Conservation (phyloP, 1,284 basidiomycete species). For the Neonothopanus nambi region DNA sequence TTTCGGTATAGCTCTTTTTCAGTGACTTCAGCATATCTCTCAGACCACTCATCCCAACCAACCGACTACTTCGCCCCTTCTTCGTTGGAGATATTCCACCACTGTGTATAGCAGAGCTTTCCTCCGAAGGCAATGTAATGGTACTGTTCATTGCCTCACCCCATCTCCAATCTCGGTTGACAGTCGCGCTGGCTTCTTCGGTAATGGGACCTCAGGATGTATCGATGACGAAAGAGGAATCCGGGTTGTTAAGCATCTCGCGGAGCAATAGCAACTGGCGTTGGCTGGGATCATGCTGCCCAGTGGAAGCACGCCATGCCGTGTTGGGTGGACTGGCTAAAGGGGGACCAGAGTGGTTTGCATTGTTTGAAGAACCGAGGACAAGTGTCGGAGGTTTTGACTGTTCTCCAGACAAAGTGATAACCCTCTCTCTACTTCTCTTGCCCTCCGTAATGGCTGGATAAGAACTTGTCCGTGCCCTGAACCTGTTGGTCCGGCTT, state of each 20-base stretch:
- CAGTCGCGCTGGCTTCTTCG: constrained; percentile 27
- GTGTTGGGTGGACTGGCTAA: constrained; percentile 39
- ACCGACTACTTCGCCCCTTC: constrained; percentile 51
- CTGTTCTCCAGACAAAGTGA: constrained; percentile 69
- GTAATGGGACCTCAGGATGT: constrained; percentile 12
- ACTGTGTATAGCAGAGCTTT: constrained; percentile 32
- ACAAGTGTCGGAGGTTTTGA: constrained; percentile 40
- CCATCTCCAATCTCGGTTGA: constrained; percentile 70
- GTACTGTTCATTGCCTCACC: constrained; percentile 72
- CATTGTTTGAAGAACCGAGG: constrained; percentile 16
- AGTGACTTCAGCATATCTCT: constrained; percentile 71
- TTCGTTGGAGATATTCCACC: constrained; percentile 45
- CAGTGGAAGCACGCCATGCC: constrained; percentile 75
- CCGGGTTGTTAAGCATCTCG: constrained; percentile 54
- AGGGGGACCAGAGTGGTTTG: constrained; percentile 29
- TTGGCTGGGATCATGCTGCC: constrained; percentile 69
- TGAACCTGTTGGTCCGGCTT: constrained; percentile 72
- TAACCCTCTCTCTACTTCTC: constrained; percentile 61
- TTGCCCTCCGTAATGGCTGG: constrained; percentile 31
- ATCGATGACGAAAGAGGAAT: constrained; percentile 27
- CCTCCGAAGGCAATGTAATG: constrained; percentile 70
- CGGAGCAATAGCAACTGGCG: constrained; percentile 55
- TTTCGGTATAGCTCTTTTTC: constrained; percentile 39
- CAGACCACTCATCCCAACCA: constrained; percentile 64
- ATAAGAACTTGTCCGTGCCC: constrained; percentile 80